These are phyloP conservation scores for Cladophialophora chaetospira DNA, from an alignment of 2,329 filamentous ascomycete species.

Conservation along the genomic window DNA sequence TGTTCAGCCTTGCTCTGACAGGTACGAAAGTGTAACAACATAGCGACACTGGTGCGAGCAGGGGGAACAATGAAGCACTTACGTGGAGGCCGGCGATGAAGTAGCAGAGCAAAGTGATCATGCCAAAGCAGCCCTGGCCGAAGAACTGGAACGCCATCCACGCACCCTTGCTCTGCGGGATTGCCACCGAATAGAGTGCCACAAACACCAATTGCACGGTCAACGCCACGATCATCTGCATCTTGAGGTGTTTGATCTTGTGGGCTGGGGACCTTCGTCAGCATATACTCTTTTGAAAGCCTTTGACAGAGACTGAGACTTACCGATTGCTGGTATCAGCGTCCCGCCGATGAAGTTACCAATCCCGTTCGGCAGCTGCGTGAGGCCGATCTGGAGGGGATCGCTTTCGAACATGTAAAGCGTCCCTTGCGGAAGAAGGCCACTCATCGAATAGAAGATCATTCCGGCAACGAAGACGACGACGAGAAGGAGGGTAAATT, in stretches of 20 bases:
- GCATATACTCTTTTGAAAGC: no score
- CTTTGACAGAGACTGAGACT: no score
- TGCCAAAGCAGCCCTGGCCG: slow-evolving; percentile 2
- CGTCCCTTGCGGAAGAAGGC: slow-evolving; percentile 9
- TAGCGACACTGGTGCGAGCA: not conserved
- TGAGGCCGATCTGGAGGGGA: slow-evolving; percentile 17
- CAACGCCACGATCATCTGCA: slow-evolving; percentile 11
- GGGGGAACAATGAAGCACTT: not conserved
- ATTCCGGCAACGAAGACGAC: slow-evolving; percentile 14
- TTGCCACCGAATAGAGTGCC: not conserved
- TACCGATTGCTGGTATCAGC: slow-evolving; percentile 1
- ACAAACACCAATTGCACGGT: slow-evolving; percentile 11
- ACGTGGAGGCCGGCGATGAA: slow-evolving; percentile 15
- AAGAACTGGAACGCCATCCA: slow-evolving; percentile 18
- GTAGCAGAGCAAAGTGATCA: slow-evolving; percentile 10
- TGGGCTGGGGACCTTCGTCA: no score
- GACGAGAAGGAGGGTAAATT: slow-evolving; percentile 9
- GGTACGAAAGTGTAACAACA: not conserved
- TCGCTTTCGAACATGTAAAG: slow-evolving; percentile 19
- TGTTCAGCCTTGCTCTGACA: not conserved
- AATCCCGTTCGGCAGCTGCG: slow-evolving; percentile 12
- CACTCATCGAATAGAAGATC: slow-evolving; percentile 13
- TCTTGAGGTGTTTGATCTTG: slow-evolving; percentile 12
- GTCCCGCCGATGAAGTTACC: slow-evolving; percentile 11
- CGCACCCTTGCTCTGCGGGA: slow-evolving; percentile 24